Evolutionary conservation across 2,329 filamentous ascomycete species (phyloP).

Genomic region (Diaporthe eres): DNA sequence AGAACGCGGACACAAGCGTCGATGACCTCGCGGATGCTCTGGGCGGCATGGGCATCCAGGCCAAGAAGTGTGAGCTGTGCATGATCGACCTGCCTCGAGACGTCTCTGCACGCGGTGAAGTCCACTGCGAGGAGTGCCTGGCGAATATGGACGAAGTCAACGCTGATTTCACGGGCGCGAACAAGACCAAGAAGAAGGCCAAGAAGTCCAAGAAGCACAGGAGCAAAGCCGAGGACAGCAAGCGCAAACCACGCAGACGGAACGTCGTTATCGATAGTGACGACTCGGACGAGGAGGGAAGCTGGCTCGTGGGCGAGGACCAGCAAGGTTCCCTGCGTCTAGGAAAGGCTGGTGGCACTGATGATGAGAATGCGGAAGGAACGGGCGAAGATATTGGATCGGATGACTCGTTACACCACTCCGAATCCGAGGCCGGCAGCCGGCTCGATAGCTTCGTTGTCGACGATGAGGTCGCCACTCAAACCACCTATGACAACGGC

Average conservation of each 20-base stretch:
- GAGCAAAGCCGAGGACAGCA: constrained; percentile 50
- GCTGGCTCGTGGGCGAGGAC: constrained; percentile 83
- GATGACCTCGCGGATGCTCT: constrained; percentile 90
- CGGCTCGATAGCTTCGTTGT: constrained; percentile 70
- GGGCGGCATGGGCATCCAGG: constrained; percentile 83
- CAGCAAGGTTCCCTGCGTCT: constrained; percentile 73
- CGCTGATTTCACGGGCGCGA: constrained; percentile 57
- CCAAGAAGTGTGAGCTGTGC: constrained; percentile 88
- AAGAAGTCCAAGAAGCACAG: constrained; percentile 51
- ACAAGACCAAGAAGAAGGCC: constrained; percentile 56
- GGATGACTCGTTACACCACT: constrained; percentile 74
- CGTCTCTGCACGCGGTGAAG: constrained; percentile 60
- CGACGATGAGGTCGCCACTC: constrained; percentile 60
- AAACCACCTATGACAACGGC: constrained; percentile 44
- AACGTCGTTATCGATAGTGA: constrained; percentile 77
- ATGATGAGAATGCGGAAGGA: constrained; percentile 90
- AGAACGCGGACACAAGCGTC: constrained; percentile 73
- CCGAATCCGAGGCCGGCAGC: constrained; percentile 67
- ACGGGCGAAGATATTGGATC: constrained; percentile 84
- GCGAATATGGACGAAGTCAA: constrained; percentile 78
- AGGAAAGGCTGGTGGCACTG: constrained; percentile 85
- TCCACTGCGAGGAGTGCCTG: constrained; percentile 79
- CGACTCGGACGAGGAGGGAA: constrained; percentile 77
- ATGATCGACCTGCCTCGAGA: constrained; percentile 75
- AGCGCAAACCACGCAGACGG: constrained; percentile 61